Percentiles rank a stretch among this genome's conserved stretches.
These are phyloP conservation scores for Blastobotrys indianensis DNA, from an alignment of 1,139 yeast species.

Conservation along the genomic window DNA sequence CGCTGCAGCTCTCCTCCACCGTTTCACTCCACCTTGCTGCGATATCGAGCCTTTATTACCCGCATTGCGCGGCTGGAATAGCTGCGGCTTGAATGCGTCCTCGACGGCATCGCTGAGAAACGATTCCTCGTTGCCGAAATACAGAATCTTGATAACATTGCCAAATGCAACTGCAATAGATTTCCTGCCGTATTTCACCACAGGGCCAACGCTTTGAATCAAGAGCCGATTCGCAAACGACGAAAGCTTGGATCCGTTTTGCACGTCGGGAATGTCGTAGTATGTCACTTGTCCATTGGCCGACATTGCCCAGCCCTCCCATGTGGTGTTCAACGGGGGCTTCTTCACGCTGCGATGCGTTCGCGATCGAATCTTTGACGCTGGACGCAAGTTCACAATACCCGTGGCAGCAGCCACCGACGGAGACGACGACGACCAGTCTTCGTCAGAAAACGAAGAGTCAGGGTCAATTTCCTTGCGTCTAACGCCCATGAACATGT, in stretches of 20 bases:
- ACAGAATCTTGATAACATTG: constrained; percentile 61
- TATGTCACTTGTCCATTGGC: constrained; percentile 55
- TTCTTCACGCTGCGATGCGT: constrained; percentile 13
- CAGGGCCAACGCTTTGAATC: constrained; percentile 48
- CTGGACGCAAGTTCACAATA: background rate
- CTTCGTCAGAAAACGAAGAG: background rate
- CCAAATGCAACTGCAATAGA: constrained; percentile 72
- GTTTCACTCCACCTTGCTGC: no score
- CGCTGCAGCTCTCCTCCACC: no score
- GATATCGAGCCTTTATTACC: no score
- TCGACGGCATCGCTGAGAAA: constrained; percentile 15
- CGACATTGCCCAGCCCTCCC: constrained; percentile 80
- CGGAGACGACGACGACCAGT: background rate
- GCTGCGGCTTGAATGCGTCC: constrained; percentile 1
- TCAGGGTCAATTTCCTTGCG: constrained; percentile 7
- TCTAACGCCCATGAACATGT: constrained; percentile 68
- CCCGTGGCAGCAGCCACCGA: background rate
- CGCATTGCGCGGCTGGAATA: no score
- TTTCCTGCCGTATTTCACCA: constrained; percentile 67
- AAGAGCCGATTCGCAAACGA: constrained; percentile 30
- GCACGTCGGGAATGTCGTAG: constrained; percentile 50
- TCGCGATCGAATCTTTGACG: no score
- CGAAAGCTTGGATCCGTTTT: constrained; percentile 7
- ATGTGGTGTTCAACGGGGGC: constrained; percentile 34
- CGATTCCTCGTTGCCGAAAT: constrained; percentile 55